A percentile compares a stretch with the other conserved stretches of the same genome.
These are phyloP conservation scores for Fusarium anthophilum DNA, from an alignment of 2,329 filamentous ascomycete genomes.

Conservation along the genomic window DNA sequence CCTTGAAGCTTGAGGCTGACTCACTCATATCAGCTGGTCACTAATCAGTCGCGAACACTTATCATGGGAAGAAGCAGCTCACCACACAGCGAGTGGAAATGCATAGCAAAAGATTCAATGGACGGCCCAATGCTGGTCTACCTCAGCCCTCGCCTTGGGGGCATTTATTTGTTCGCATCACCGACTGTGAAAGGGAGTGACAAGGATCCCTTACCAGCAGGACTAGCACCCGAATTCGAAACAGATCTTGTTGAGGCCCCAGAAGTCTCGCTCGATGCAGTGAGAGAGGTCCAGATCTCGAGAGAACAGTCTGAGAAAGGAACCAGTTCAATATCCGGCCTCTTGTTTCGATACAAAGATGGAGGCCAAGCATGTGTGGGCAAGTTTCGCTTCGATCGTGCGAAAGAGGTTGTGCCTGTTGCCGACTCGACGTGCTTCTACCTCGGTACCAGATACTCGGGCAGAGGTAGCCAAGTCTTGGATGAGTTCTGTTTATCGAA, in stretches of 20 bases:
- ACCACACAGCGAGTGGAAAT: not conserved
- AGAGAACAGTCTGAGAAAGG: not conserved
- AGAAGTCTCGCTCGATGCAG: not conserved
- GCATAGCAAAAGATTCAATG: not conserved
- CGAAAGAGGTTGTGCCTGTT: not conserved
- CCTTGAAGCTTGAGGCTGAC: slow-evolving; percentile 1
- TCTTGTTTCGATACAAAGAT: not conserved
- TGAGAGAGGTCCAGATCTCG: not conserved
- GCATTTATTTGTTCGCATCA: slow-evolving; percentile 3
- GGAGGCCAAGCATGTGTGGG: slow-evolving; percentile 3
- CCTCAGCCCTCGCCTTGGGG: not conserved
- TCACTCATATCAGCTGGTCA: slow-evolving; percentile 9
- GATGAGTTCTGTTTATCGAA: not conserved
- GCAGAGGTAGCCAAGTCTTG: not conserved
- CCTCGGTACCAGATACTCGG: not conserved
- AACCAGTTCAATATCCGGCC: not conserved
- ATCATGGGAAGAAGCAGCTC: not conserved
- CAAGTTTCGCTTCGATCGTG: slow-evolving; percentile 3
- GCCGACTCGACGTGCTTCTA: not conserved
- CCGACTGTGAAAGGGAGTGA: not conserved
- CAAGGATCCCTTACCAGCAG: not conserved
- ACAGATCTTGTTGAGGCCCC: not conserved
- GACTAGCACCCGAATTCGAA: not conserved
- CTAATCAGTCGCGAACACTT: slow-evolving; percentile 10
- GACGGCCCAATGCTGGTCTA: not conserved